Percentiles rank a stretch among this genome's conserved stretches.
Conservation (phyloP, 192 early-diverging fungal genomes). For the Gigaspora rosea region DNA sequence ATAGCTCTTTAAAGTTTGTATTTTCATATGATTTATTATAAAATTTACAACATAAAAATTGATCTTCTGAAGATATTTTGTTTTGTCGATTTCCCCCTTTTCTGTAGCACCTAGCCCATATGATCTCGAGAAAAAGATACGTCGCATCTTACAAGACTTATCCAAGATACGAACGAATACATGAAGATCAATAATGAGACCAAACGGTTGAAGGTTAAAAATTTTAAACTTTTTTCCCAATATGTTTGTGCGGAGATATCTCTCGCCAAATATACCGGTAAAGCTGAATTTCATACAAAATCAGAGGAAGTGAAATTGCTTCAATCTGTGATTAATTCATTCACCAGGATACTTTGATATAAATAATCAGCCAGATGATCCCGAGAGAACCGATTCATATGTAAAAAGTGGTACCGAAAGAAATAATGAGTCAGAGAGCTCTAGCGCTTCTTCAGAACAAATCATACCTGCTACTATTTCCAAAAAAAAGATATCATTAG, state of each 20-base stretch:
- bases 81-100: too few species aligned
- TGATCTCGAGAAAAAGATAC: constrained; percentile 4
- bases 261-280: neutral
- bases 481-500: neutral
- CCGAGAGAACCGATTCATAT: neutral
- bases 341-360: neutral
- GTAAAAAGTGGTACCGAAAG: neutral
- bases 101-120: too few species aligned
- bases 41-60: too few species aligned
- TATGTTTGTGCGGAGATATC: neutral
- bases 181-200: neutral
- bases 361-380: neutral
- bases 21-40: too few species aligned
- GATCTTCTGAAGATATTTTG: too few species aligned
- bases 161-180: constrained; percentile 5
- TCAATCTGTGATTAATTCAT: constrained; percentile 20
- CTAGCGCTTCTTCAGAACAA: neutral
- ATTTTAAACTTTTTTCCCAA: neutral
- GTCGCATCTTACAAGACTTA: constrained; percentile 8
- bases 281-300: neutral
- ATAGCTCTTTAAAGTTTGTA: too few species aligned
- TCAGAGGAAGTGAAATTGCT: constrained; percentile 3
- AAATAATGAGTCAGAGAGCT: neutral
- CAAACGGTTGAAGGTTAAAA: constrained; percentile 2
- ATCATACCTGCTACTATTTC: constrained; percentile 1